Conservation (phyloP, 306 rosid species). For the Prinsepia uniflora region DNA sequence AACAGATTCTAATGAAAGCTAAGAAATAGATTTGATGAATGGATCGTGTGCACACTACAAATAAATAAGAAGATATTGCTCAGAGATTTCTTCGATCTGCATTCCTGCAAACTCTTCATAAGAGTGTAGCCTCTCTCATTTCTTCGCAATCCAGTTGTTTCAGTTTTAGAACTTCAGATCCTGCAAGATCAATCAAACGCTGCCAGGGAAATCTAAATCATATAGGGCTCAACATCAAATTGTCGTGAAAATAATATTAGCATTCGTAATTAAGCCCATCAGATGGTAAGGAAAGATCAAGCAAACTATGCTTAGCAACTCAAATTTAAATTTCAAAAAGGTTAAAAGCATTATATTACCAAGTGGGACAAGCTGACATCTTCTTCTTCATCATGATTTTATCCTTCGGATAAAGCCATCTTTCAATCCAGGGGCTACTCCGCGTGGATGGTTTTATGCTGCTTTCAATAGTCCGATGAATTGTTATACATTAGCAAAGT, state of each 20-base stretch:
- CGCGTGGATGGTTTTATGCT: no score
- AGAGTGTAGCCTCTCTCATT: no score
- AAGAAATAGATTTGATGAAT: no score
- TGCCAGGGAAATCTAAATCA: slow-evolving; percentile 38
- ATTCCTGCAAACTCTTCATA: no score
- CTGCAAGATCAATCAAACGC: slow-evolving; percentile 96
- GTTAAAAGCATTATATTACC: slow-evolving; percentile 39
- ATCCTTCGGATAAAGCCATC: no score
- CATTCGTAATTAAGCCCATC: slow-evolving; percentile 12
- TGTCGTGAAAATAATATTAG: background rate
- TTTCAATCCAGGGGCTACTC: no score
- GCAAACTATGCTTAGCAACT: slow-evolving; percentile 9
- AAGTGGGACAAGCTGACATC: slow-evolving; percentile 75
- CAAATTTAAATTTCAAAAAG: slow-evolving; percentile 13
- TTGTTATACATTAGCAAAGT: slow-evolving; percentile 13
- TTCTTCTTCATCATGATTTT: slow-evolving; percentile 61
- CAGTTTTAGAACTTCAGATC: slow-evolving; percentile 89
- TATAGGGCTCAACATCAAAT: slow-evolving; percentile 13
- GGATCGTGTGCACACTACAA: no score
- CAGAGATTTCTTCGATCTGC: no score
- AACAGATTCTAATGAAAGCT: no score
- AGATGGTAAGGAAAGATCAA: slow-evolving; percentile 14
- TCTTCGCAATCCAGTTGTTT: slow-evolving; percentile 84
- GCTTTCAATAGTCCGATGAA: slow-evolving; percentile 76
- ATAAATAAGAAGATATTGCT: no score